Evolutionary conservation across 163 green algal genomes (phyloP), one percentile per base, ranked within the genome.

Genomic region (Scenedesmus sp.): DNA sequence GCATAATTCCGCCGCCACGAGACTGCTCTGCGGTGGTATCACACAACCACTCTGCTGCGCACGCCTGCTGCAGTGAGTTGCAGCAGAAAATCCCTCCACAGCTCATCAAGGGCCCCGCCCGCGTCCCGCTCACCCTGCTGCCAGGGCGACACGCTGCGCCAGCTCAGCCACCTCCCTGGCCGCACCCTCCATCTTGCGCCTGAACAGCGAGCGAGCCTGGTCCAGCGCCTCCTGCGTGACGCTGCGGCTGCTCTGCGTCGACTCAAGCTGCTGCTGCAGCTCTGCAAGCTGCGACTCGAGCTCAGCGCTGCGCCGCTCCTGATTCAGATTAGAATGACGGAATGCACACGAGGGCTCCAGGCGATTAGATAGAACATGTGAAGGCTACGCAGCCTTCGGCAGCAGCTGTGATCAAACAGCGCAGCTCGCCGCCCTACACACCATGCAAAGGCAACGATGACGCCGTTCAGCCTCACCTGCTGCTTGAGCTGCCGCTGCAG

Each of bases 231-330:
- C 92, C 53, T 93, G 89, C 42, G 46, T 90, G 49, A 90, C 49
- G 22, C 40, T 56, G 35, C 92, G 56, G 44, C 61, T 82, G 49
- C 72, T 88, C 30, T 86, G 65, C 24, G 89, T 16, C 35, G 82
- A 56, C 78, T 94, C 89, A 10, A 91, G 65, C 84, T 93, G 84
- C 43, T 90, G 65, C 42, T 91, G 85, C 26, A 80, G n/a, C 26
- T 94, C 90, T 0, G 42, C 18, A 46, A 94, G 81, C 81, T 94
- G 81, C 20, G 33, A 87, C 35, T 92, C 72, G 68, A 93, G 79
- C 90, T 92, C 87, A 40, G 87, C 40, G 2, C 93, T 90, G 26
- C 87, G 65, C 7, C 92, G 93, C 44, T 93, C 91, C 93, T 95
- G 88, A 24, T 81, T n/a, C 46, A 15, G 7, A 44, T 26, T 30